Conservation (phyloP, 2,329 filamentous ascomycete species). For the Trichoderma sp. region DNA sequence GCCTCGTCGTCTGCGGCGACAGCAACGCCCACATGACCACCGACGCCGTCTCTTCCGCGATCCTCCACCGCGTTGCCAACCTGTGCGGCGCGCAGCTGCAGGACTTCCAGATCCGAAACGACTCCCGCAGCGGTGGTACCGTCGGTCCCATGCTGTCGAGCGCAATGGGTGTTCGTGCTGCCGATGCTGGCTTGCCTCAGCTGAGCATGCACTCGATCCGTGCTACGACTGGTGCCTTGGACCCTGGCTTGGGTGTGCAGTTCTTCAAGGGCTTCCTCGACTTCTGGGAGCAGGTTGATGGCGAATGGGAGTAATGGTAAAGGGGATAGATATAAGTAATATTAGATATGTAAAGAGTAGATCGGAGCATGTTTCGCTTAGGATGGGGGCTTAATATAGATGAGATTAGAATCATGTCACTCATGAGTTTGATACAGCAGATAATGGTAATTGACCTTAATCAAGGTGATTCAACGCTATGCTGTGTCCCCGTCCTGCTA, state of each 20-base stretch:
- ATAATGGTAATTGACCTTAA: not conserved
- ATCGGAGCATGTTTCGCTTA: not conserved
- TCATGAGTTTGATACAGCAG: not conserved
- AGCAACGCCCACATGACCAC: slow-evolving; percentile 96
- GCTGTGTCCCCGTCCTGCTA: not conserved
- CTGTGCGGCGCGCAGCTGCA: slow-evolving; percentile 72
- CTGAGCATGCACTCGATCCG: slow-evolving; percentile 92
- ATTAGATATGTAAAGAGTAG: not conserved
- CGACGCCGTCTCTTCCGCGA: slow-evolving; percentile 79
- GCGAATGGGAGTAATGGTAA: slow-evolving; percentile 61
- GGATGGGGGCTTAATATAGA: not conserved
- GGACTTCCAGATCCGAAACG: slow-evolving; percentile 93
- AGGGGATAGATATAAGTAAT: not conserved
- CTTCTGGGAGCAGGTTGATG: slow-evolving; percentile 80
- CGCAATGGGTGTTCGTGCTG: slow-evolving; percentile 76
- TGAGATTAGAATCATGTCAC: not conserved
- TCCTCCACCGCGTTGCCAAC: slow-evolving; percentile 77
- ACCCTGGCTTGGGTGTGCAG: slow-evolving; percentile 85
- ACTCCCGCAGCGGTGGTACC: slow-evolving; percentile 84
- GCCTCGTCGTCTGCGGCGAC: slow-evolving; percentile 77
- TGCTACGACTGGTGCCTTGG: slow-evolving; percentile 80
- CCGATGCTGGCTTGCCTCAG: slow-evolving; percentile 89
- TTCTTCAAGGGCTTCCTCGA: slow-evolving; percentile 90
- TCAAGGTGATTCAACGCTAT: not conserved
- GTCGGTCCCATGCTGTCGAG: slow-evolving; percentile 90